phyloP scores from a whole-genome alignment of 257 asterid genomes.

The Cordia subcordata region DNA sequence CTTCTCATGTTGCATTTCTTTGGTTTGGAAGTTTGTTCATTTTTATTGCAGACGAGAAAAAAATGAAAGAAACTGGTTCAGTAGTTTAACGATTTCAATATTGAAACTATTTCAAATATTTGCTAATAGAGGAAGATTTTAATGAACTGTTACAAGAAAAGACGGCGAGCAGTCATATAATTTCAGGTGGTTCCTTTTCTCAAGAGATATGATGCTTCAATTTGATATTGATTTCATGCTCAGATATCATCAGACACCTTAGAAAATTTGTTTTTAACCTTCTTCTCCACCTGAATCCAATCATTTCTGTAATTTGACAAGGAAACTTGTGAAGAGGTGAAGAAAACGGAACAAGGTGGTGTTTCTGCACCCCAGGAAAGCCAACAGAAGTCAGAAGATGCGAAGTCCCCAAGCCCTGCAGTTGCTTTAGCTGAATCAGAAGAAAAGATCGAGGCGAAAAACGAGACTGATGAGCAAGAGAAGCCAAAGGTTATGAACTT shows the following conservation, averaged over 20 bases:
- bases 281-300: neutral
- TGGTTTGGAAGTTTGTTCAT: no score
- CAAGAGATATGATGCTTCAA: no score
- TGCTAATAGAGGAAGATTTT: no score
- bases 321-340: constrained; percentile 35
- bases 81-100: no score
- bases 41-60: no score
- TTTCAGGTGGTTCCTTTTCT: no score
- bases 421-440: constrained; percentile 28
- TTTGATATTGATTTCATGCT: constrained; percentile 5
- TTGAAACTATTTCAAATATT: no score
- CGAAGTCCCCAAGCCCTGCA: constrained; percentile 20
- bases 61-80: no score
- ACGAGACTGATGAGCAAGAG: constrained; percentile 15
- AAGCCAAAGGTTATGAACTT: constrained; percentile 18
- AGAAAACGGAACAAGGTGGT: constrained; percentile 29
- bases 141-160: no score
- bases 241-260: constrained; percentile 12
- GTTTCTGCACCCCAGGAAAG: constrained; percentile 28
- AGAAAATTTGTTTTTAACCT: no score
- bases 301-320: constrained; percentile 33
- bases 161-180: no score
- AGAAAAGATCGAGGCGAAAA: constrained; percentile 16
- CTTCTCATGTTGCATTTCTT: no score
- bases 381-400: constrained; percentile 23